Evolutionary conservation across 495 filamentous ascomycete genomes (phyloP).

Genomic region (Penicillium macrosclerotiorum): DNA sequence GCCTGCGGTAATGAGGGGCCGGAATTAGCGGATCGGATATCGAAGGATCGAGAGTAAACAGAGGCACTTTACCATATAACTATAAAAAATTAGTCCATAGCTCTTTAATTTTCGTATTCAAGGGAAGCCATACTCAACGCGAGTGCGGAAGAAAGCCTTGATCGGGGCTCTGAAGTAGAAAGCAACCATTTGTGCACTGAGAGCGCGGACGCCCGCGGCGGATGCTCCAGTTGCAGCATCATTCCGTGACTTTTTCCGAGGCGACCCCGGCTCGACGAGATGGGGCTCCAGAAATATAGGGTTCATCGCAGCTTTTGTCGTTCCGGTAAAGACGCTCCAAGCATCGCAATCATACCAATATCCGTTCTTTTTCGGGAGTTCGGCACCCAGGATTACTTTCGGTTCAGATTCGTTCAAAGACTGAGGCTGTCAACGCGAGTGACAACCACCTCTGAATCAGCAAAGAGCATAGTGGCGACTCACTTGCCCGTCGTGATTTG

Average conservation of each 20-base stretch:
- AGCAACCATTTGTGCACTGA: constrained; percentile 74
- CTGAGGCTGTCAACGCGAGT: neutral
- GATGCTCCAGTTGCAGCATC: constrained; percentile 75
- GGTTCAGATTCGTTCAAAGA: neutral
- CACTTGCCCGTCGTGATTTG: neutral
- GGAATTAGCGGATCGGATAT: constrained; percentile 23
- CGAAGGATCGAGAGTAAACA: neutral
- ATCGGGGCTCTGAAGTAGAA: constrained; percentile 89
- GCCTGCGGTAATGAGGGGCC: constrained; percentile 38
- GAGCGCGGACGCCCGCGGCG: constrained; percentile 75
- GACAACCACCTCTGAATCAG: neutral
- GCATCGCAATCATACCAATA: neutral
- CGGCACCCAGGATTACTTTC: neutral
- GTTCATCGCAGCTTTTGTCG: constrained; percentile 12
- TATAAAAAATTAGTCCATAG: constrained; percentile 29
- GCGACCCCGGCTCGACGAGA: constrained; percentile 12
- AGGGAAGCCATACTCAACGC: constrained; percentile 70
- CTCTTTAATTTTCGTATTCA: constrained; percentile 3
- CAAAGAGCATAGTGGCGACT: neutral
- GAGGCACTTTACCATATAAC: constrained; percentile 54
- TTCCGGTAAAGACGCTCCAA: neutral
- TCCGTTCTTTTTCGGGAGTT: neutral
- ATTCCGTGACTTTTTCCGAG: constrained; percentile 47
- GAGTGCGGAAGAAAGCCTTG: constrained; percentile 83
- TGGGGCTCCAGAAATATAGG: constrained; percentile 21